Conservation (phyloP, 1,284 basidiomycete genomes). For the Cutaneotrichosporon spelunceum region DNA sequence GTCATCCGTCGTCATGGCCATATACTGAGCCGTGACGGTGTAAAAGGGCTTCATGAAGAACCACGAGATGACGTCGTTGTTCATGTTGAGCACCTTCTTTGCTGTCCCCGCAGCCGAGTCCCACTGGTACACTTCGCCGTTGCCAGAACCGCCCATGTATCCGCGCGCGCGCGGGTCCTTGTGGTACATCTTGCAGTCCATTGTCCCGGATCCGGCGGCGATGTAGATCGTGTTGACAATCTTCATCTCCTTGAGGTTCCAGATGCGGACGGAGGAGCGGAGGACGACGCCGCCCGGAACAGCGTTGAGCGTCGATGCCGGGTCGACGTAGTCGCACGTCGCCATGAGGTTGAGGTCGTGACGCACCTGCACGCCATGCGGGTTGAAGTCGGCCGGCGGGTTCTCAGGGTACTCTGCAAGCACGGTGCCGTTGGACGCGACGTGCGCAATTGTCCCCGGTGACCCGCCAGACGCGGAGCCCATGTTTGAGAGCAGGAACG, state of each 20-base stretch:
- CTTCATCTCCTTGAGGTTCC: conserved; percentile 16
- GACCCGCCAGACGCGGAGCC: conserved; percentile 13
- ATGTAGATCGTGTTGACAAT: conserved; percentile 14
- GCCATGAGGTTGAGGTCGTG: conserved; percentile 22
- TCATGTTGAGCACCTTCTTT: conserved; percentile 18
- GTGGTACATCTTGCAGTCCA: conserved; percentile 20
- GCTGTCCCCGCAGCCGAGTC: conserved; percentile 10
- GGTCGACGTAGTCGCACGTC: conserved; percentile 20
- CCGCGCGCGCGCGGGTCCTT: conserved; percentile 14
- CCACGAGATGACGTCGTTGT: conserved; percentile 11
- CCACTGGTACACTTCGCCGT: conserved; percentile 19
- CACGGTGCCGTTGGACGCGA: conserved; percentile 16
- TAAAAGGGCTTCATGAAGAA: conserved; percentile 8
- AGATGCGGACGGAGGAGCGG: conserved; percentile 16
- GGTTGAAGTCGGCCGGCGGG: conserved; percentile 15
- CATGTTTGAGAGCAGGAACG: conserved; percentile 22
- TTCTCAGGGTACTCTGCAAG: conserved; percentile 17
- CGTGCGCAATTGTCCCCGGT: conserved; percentile 14
- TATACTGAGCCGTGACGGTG: conserved; percentile 21
- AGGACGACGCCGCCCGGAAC: conserved; percentile 8
- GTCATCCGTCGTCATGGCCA: conserved; percentile 20
- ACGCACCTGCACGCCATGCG: conserved; percentile 22
- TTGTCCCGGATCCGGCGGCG: conserved; percentile 15
- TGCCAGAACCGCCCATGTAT: conserved; percentile 20
- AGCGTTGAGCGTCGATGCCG: conserved; percentile 12